Base-by-base conservation (phyloP, 2,329 filamentous ascomycete genomes). In the Sclerotinia subarctica region DNA sequence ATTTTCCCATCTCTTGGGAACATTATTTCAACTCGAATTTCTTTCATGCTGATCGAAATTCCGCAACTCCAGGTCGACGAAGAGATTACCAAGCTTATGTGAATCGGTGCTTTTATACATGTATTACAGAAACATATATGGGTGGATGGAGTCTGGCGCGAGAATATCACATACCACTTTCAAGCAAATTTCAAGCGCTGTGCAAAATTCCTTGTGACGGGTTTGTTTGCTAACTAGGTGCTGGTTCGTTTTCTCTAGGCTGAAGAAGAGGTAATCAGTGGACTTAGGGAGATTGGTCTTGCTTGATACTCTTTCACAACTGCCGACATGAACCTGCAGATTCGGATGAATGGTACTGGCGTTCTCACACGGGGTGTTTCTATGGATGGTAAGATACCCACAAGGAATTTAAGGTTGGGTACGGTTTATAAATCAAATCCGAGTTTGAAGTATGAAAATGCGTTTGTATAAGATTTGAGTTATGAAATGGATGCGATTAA, bases 11-110 rank as follows among this genome's bases (percentile, higher is more conserved):
- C 32, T 38, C 19, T 32, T 21, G 53, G 11, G 44, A 35, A 62
- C n/a, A n/a, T 21, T 15, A 60, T 66, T 42, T 29, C 26, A 49
- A 42, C 64, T 62, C 49, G 47, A 63, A 32, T 67, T 67, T 67
- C 56, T 46, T 63, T 67, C 56, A 52, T 63, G 65, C 65, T 67
- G 65, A 67, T 62, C n/a, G 44, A 53, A 42, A 46, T 53, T 63
- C 13, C 47, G 32, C 59, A 81, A 83, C 62, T 71, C 70, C 73
- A 78, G 77, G 77, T 78, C 71, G 76, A 77, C 69, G 76, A 78
- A 72, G 76, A 78, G 68, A 73, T 78, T 67, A 78, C 77, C 68
- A 78, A 76, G 66, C 77, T 78, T 57, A 78, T 78, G 76, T 78
- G 75, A 77, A 73, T 47, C 47, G 38, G 57, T 53, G 35, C 68